Base-by-base conservation (phyloP, 208 protist species). In the Tritrichomonas foetus region DNA sequence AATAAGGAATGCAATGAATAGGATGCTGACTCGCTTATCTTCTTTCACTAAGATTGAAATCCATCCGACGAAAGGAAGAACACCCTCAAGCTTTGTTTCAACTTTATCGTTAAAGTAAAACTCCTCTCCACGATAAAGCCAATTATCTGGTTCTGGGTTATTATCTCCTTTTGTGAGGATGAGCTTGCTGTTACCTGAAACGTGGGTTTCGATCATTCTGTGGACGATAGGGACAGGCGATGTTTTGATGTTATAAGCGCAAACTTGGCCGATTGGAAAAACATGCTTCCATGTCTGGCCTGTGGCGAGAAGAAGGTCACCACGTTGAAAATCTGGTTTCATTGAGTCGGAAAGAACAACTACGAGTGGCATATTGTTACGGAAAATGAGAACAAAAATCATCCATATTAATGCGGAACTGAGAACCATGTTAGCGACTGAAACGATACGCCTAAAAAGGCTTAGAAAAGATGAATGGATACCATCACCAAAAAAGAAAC, bases 161-260 rank as follows among this genome's bases (percentile, higher is more conserved):
- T 89, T 89, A 89, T 89, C 78, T 44, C 78, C 78, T 49, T 89
- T 89, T 61, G 78, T 89, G 20, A 89, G 47, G 57, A 89, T 57
- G 3, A 89, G 41, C 22, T 89, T 89, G 8, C 9, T n/a, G 33
- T 1, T 1, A 22, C 78, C 78, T n/a, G 9, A 20, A 53, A 53
- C 57, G 30, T 89, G 78, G 1, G 78, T 89, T 57, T 89, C 78
- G 33, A 89, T 89, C 78, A 89, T 89, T 57, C 78, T 53, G 27
- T 89, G 78, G 47, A 89, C 78, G 30, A 89, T 89, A 47, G 78
- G 78, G 57, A 89, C 47, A 30, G 78, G 78, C 33, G 78, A 89
- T 57, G 78, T 61, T 11, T 36, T 13, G 57, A 89, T 57, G 30
- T 89, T 89, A 33, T 89, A 89, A 57, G 78, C 41, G 30, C 78